Evolutionary conservation across 2,329 filamentous ascomycete genomes (phyloP).

Genomic region (Xylaria multiplex): DNA sequence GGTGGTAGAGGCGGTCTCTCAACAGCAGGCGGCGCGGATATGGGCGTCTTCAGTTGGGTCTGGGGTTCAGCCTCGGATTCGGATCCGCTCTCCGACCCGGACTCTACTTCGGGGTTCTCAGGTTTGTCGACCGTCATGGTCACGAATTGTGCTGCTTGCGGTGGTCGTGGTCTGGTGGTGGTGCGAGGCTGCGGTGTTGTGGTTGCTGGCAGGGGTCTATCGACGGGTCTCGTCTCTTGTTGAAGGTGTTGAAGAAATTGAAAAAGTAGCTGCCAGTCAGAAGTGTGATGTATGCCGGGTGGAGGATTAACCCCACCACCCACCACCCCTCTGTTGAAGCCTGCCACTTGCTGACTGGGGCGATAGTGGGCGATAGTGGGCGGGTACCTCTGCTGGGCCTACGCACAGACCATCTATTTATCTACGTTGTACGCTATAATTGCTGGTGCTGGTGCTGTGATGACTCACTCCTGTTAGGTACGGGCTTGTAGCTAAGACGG

Average conservation of each 20-base stretch:
- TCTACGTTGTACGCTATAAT: too few species aligned
- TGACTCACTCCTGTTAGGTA: background rate
- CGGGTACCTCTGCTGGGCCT: too few species aligned
- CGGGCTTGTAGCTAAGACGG: background rate
- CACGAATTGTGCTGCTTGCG: slow-evolving; percentile 2
- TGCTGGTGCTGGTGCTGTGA: too few species aligned
- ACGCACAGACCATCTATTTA: too few species aligned
- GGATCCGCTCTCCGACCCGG: slow-evolving; percentile 38
- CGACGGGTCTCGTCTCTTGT: background rate
- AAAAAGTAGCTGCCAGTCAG: slow-evolving; percentile 17
- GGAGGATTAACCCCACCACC: slow-evolving; percentile 32
- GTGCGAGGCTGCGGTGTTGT: background rate
- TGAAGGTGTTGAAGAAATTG: slow-evolving; percentile 7
- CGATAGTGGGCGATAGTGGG: too few species aligned
- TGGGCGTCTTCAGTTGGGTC: slow-evolving; percentile 18
- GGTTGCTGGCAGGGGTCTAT: background rate
- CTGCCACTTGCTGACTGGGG: too few species aligned
- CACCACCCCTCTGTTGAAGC: slow-evolving; percentile 29
- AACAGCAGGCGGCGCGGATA: slow-evolving; percentile 21
- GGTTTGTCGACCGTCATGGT: slow-evolving; percentile 39
- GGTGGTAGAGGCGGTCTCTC: slow-evolving; percentile 64
- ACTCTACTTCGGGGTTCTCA: slow-evolving; percentile 33
- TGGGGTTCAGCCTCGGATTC: slow-evolving; percentile 36
- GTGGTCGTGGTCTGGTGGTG: slow-evolving; percentile 5
- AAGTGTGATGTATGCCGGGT: slow-evolving; percentile 24